phyloP scores from a whole-genome alignment of 140 eudicot species.

The Anethum foeniculum region DNA sequence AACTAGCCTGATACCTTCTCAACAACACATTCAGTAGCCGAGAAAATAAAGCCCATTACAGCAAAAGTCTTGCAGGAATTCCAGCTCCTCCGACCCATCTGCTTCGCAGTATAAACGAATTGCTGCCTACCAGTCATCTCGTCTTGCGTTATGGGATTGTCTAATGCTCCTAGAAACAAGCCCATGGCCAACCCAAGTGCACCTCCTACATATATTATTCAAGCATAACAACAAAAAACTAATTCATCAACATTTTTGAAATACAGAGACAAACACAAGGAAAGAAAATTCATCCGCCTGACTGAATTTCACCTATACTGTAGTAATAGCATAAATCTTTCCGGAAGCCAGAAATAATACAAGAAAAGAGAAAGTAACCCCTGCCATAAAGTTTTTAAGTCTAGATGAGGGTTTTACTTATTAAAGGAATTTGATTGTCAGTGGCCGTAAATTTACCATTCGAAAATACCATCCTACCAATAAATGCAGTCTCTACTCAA shows the following conservation, averaged over 20 bases:
- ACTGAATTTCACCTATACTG: background rate
- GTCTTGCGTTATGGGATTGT: slow-evolving; percentile 62
- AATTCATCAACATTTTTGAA: background rate
- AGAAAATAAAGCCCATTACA: slow-evolving; percentile 80
- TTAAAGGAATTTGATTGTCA: background rate
- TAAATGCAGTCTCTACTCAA: background rate
- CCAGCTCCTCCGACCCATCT: slow-evolving; percentile 95
- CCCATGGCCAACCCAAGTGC: slow-evolving; percentile 94
- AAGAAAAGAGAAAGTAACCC: background rate
- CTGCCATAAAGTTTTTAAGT: background rate
- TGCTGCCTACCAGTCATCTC: slow-evolving; percentile 73
- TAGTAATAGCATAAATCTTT: background rate
- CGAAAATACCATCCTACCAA: background rate
- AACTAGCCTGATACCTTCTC: slow-evolving; percentile 54
- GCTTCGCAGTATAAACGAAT: slow-evolving; percentile 64
- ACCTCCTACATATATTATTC: slow-evolving; percentile 55
- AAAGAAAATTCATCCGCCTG: background rate
- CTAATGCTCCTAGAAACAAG: slow-evolving; percentile 80
- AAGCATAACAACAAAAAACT: background rate
- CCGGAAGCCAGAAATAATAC: background rate
- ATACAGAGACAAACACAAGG: background rate
- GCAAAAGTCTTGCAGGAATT: slow-evolving; percentile 88
- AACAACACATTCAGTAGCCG: slow-evolving; percentile 86
- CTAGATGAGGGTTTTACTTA: background rate
- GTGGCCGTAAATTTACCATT: background rate